Percentiles rank a stretch among this genome's conserved stretches.
phyloP scores from a whole-genome alignment of 768 basidiomycete genomes.

The Mycena epipterygia region DNA sequence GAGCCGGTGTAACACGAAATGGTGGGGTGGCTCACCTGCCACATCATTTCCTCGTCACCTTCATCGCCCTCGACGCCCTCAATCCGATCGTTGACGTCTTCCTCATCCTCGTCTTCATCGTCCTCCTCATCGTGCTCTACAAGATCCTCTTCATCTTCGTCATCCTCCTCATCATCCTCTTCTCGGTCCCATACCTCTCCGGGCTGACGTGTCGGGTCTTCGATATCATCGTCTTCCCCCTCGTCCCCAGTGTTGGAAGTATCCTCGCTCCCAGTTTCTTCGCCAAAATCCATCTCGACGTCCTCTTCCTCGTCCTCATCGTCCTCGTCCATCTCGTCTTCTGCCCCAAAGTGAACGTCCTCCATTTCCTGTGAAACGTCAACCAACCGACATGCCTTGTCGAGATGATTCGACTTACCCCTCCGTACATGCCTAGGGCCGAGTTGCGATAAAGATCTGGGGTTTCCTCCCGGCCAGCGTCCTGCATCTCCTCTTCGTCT shows the following conservation, averaged over 20 bases:
- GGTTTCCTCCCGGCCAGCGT: constrained; percentile 78
- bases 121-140: constrained; percentile 63
- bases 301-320: constrained; percentile 88
- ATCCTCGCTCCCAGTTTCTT: constrained; percentile 86
- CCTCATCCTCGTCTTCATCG: constrained; percentile 59
- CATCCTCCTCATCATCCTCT: constrained; percentile 81
- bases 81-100: constrained; percentile 58
- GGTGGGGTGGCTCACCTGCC: constrained; percentile 60
- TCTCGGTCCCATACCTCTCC: constrained; percentile 76
- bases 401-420: constrained; percentile 63
- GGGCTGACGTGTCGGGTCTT: constrained; percentile 68
- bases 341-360: constrained; percentile 74
- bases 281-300: constrained; percentile 90
- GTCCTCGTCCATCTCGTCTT: constrained; percentile 86
- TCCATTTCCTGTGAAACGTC: constrained; percentile 80
- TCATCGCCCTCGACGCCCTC: constrained; percentile 54
- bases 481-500: constrained; percentile 71
- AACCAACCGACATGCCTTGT: not conserved
- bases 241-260: constrained; percentile 84
- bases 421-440: constrained; percentile 94
- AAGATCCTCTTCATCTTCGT: constrained; percentile 61
- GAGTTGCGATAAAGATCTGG: constrained; percentile 97
- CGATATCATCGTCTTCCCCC: constrained; percentile 69
- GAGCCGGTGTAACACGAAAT: not conserved
- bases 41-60: constrained; percentile 66